These are phyloP conservation scores for Didymella segeticola DNA, from an alignment of 2,329 filamentous ascomycete species.

Conservation along the genomic window DNA sequence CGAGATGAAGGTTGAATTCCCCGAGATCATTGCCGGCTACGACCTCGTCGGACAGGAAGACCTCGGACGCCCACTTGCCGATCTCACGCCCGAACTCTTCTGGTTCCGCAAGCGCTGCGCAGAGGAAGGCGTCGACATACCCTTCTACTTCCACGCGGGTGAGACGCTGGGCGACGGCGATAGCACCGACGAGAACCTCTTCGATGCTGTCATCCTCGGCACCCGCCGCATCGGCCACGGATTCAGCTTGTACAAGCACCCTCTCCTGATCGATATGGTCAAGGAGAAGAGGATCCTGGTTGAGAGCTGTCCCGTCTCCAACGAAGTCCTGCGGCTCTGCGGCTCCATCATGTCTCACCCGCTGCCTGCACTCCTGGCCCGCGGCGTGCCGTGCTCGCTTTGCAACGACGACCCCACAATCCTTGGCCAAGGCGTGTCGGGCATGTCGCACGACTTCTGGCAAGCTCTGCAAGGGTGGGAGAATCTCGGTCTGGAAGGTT, in stretches of 20 bases:
- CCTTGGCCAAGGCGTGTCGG: constrained; percentile 79
- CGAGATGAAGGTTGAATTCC: constrained; percentile 77
- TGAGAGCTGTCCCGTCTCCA: constrained; percentile 89
- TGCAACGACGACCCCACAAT: constrained; percentile 93
- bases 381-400: constrained; percentile 82
- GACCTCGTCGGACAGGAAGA: constrained; percentile 92
- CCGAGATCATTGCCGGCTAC: constrained; percentile 82
- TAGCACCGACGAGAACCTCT: constrained; percentile 81
- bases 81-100: constrained; percentile 83
- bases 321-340: constrained; percentile 83
- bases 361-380: constrained; percentile 80
- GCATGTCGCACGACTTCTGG: constrained; percentile 94
- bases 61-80: constrained; percentile 73
- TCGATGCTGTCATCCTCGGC: constrained; percentile 85
- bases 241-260: constrained; percentile 89
- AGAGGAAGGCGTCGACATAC: constrained; percentile 78
- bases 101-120: constrained; percentile 91
- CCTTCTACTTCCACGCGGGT: constrained; percentile 95
- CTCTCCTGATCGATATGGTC: constrained; percentile 84
- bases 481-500: constrained; percentile 84
- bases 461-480: constrained; percentile 90
- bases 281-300: constrained; percentile 87
- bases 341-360: constrained; percentile 79
- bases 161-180: constrained; percentile 84
- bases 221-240: constrained; percentile 89